Evolutionary conservation across 2,329 filamentous ascomycete species (phyloP).

Genomic region (Aureobasidium sp.): DNA sequence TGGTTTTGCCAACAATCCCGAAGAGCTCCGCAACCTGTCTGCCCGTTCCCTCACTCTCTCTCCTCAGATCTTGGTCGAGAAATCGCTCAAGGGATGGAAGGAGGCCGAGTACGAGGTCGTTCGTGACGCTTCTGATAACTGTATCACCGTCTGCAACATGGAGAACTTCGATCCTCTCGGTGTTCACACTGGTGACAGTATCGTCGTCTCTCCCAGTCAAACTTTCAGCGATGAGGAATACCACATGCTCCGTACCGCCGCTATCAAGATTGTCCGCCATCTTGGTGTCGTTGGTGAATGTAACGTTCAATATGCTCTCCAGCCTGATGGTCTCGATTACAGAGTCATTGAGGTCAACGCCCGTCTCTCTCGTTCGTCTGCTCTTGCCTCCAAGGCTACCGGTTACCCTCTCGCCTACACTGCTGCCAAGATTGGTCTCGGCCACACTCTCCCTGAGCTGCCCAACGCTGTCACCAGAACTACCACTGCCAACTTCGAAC

Average conservation of each 20-base stretch:
- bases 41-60: slow-evolving; percentile 88
- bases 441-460: slow-evolving; percentile 88
- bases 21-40: slow-evolving; percentile 89
- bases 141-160: slow-evolving; percentile 98
- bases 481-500: slow-evolving; percentile 97
- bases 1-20: slow-evolving; percentile 87
- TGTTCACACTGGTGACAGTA: slow-evolving; percentile 97
- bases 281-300: slow-evolving; percentile 96
- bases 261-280: slow-evolving; percentile 97
- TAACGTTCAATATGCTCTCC: slow-evolving; percentile 97
- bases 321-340: slow-evolving; percentile 86
- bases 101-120: slow-evolving; percentile 99
- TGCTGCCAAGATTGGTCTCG: slow-evolving; percentile 91
- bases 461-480: slow-evolving; percentile 98
- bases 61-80: slow-evolving; percentile 95
- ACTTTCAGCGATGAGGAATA: slow-evolving; percentile 98
- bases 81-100: slow-evolving; percentile 99
- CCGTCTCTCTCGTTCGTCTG: slow-evolving; percentile 88
- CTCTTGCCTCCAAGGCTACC: slow-evolving; percentile 92
- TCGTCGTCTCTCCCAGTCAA: slow-evolving; percentile 94
- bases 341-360: slow-evolving; percentile 99
- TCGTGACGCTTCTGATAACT: slow-evolving; percentile 95
- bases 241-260: slow-evolving; percentile 95
- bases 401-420: slow-evolving; percentile 95
- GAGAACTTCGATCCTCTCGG: slow-evolving; percentile 97